These are phyloP conservation scores for Sicyos baderoa DNA, from an alignment of 306 rosid genomes.

Conservation along the genomic window DNA sequence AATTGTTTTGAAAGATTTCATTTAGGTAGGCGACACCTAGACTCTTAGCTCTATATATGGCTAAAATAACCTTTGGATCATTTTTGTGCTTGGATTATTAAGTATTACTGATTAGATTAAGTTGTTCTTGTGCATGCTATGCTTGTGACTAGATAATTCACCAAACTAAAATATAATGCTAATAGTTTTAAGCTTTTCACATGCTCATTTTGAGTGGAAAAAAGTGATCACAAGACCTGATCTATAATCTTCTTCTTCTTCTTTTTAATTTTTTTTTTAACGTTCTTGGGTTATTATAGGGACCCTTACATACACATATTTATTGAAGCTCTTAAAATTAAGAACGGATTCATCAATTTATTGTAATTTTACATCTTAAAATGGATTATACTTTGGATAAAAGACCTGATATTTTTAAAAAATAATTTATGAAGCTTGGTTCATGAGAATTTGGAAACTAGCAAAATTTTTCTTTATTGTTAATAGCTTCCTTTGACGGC, in stretches of 20 bases:
- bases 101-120: not conserved
- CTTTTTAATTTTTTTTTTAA: no score
- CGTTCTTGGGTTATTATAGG: not conserved
- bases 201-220: not conserved
- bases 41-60: not conserved
- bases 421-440: not conserved
- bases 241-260: not conserved
- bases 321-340: not conserved
- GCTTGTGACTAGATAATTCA: not conserved
- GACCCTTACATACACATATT: not conserved
- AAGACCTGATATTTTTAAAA: not conserved
- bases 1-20: not conserved
- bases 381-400: not conserved
- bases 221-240: not conserved
- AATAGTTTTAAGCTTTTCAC: not conserved
- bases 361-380: constrained; percentile 7
- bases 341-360: not conserved
- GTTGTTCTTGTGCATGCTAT: not conserved
- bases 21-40: not conserved
- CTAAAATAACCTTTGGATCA: not conserved
- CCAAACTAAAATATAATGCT: not conserved
- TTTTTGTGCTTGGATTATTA: constrained; percentile 4
- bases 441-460: not conserved
- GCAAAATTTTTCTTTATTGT: not conserved
- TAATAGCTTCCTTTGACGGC: not conserved